These are phyloP conservation scores for Apophysomyces variabilis DNA, from an alignment of 371 early-diverging fungal genomes.

Conservation along the genomic window DNA sequence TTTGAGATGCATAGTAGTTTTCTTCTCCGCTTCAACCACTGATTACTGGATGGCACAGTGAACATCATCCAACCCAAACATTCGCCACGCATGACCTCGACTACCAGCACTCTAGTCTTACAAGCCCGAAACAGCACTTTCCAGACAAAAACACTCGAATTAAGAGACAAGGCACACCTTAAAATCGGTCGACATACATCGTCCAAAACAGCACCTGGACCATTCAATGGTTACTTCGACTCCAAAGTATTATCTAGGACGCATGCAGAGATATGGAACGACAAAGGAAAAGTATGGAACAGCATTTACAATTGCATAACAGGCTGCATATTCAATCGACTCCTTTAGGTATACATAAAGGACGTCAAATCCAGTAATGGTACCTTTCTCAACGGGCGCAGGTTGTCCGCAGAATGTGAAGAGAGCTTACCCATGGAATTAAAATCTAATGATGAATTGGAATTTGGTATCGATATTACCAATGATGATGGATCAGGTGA, in stretches of 20 bases:
- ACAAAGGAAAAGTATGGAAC: slow-evolving; percentile 63
- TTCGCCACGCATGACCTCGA: neutral
- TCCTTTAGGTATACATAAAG: slow-evolving; percentile 66
- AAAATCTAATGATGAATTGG: slow-evolving; percentile 68
- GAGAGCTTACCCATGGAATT: slow-evolving; percentile 69
- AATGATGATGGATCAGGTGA: slow-evolving; percentile 62
- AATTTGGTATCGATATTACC: slow-evolving; percentile 88
- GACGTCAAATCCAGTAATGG: slow-evolving; percentile 88
- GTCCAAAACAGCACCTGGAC: slow-evolving; percentile 65
- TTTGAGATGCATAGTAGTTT: slow-evolving; percentile 8
- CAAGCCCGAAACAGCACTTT: slow-evolving; percentile 67
- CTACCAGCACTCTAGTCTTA: slow-evolving; percentile 52
- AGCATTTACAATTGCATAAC: neutral
- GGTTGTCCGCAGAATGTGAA: slow-evolving; percentile 73
- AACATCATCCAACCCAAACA: slow-evolving; percentile 9
- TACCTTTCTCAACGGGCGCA: slow-evolving; percentile 81
- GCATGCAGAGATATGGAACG: slow-evolving; percentile 86
- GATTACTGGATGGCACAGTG: slow-evolving; percentile 8
- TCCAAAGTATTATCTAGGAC: slow-evolving; percentile 83
- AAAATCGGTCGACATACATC: slow-evolving; percentile 82
- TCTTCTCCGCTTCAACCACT: slow-evolving; percentile 14
- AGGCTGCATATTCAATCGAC: neutral
- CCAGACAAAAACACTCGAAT: slow-evolving; percentile 66
- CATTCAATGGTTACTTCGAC: slow-evolving; percentile 84
- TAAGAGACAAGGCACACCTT: slow-evolving; percentile 56